A percentile compares a stretch with the other conserved stretches of the same genome.
phyloP scores from a whole-genome alignment of 78 protist genomes.

The Cavenderia fasciculata region DNA sequence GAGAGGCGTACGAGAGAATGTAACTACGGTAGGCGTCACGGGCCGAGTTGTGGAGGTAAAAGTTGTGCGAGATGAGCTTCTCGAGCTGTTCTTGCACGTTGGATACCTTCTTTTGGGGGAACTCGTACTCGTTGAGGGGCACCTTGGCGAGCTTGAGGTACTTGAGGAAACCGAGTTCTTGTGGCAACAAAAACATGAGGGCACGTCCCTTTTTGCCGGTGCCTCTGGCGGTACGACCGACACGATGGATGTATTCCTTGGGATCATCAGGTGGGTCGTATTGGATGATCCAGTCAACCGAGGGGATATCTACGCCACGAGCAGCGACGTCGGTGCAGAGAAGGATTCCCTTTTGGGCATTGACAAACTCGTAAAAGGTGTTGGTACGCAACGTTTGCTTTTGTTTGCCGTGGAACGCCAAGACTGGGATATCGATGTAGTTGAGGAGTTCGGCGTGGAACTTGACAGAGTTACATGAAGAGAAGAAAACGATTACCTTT shows the following conservation, averaged over 20 bases:
- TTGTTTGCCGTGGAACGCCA: constrained; percentile 97
- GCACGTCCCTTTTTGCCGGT: constrained; percentile 94
- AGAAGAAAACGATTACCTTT: constrained; percentile 95
- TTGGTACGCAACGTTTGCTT: constrained; percentile 98
- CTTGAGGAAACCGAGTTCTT: constrained; percentile 96
- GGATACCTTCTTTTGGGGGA: constrained; percentile 94
- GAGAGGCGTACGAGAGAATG: constrained; percentile 96
- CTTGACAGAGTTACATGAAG: constrained; percentile 91
- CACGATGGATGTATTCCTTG: constrained; percentile 97
- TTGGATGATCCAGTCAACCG: constrained; percentile 99
- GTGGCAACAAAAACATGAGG: constrained; percentile 96
- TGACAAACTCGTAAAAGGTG: constrained; percentile 98
- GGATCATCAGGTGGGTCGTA: constrained; percentile 99
- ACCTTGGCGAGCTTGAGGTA: constrained; percentile 92
- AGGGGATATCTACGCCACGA: constrained; percentile 99
- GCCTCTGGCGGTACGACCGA: constrained; percentile 99
- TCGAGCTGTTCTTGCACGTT: constrained; percentile 96
- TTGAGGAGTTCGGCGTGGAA: constrained; percentile 98
- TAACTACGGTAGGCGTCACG: constrained; percentile 97
- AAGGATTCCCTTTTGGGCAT: constrained; percentile 95
- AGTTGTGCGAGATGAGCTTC: constrained; percentile 94
- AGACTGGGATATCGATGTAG: constrained; percentile 98
- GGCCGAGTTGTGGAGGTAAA: constrained; percentile 94
- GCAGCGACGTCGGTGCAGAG: constrained; percentile 99
- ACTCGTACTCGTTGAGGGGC: constrained; percentile 95